These are phyloP conservation scores for Agapanthus africanus DNA, from an alignment of 106 monocot species.

Conservation along the genomic window DNA sequence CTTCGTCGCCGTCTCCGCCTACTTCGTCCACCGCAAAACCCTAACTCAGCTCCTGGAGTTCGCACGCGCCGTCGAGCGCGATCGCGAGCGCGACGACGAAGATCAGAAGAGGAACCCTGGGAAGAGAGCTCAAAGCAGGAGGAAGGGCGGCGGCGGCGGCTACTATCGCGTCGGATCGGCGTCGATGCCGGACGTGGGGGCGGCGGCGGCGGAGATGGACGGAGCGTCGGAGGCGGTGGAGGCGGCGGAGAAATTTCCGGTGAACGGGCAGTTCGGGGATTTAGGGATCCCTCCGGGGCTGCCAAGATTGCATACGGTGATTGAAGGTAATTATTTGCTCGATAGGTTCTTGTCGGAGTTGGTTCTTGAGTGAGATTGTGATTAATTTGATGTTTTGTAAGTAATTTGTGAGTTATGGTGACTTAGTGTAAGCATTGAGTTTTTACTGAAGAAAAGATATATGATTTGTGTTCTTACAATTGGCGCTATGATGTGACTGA, in stretches of 20 bases:
- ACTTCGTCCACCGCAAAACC: slow-evolving; percentile 65
- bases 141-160: slow-evolving; percentile 5
- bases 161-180: slow-evolving; percentile 32
- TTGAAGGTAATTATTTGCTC: slow-evolving; percentile 19
- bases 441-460: not conserved
- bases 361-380: slow-evolving; percentile 12
- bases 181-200: slow-evolving; percentile 43
- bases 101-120: not conserved
- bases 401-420: not conserved
- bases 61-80: slow-evolving; percentile 19
- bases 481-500: no score
- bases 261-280: slow-evolving; percentile 9
- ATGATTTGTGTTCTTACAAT: not conserved
- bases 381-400: no score
- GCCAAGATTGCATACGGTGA: slow-evolving; percentile 13
- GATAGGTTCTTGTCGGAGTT: slow-evolving; percentile 6
- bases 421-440: not conserved
- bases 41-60: slow-evolving; percentile 42
- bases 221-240: slow-evolving; percentile 20
- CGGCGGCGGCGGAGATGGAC: not conserved
- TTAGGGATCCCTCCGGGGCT: slow-evolving; percentile 15
- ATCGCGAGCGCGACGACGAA: slow-evolving; percentile 1
- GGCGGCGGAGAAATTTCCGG: slow-evolving; percentile 7
- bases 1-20: slow-evolving; percentile 56
- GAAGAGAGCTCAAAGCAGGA: slow-evolving; percentile 1